Conservation (phyloP, 768 basidiomycete species). For the Lactarius pseudohatsudake region DNA sequence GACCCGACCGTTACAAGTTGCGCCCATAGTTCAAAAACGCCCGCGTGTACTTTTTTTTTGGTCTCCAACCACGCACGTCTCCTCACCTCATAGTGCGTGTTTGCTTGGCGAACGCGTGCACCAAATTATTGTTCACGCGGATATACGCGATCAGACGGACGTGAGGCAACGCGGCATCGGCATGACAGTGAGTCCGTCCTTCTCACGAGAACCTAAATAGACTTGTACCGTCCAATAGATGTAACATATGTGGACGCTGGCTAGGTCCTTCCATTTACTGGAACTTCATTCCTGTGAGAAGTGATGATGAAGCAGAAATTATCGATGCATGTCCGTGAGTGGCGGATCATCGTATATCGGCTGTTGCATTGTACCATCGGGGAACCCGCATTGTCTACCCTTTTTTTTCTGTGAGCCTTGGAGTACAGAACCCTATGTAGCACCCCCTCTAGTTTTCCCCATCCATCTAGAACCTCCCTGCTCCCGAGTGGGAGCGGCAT, state of each 20-base stretch:
- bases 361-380: neutral
- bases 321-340: neutral
- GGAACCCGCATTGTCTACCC: neutral
- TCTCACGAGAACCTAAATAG: neutral
- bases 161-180: neutral
- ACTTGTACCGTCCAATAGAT: neutral
- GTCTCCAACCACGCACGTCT: neutral
- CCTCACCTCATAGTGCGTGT: neutral
- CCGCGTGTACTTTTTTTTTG: too few species aligned
- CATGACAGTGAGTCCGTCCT: neutral
- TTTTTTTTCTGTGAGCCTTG: neutral
- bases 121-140: neutral
- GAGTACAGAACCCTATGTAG: too few species aligned
- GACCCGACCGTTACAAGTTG: too few species aligned
- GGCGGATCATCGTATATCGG: neutral
- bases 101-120: neutral
- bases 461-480: too few species aligned
- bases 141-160: neutral
- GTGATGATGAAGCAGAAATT: neutral
- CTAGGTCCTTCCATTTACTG: neutral
- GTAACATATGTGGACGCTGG: neutral
- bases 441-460: too few species aligned
- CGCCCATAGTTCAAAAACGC: too few species aligned
- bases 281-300: neutral
- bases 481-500: too few species aligned